Conservation (phyloP, 352 stramenopile genomes). For the Phytopythium oedochilum region DNA sequence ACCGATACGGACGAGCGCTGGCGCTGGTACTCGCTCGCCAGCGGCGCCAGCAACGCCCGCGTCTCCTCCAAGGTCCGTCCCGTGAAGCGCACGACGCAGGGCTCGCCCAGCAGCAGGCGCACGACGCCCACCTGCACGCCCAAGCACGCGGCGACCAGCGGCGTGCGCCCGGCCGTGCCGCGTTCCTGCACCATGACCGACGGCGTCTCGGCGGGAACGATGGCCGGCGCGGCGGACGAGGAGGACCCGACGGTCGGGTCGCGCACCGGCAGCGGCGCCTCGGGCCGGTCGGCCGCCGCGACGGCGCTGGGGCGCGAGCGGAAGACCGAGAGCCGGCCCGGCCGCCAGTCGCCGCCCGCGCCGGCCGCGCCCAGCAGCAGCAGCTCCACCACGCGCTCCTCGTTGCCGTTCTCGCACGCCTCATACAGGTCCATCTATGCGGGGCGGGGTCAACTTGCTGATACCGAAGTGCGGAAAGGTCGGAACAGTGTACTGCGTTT, state of each 20-base stretch:
- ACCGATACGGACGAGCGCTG: not conserved
- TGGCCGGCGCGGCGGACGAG: not conserved
- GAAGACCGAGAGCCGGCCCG: not conserved
- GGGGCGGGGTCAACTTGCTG: not conserved
- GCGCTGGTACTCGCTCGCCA: constrained; percentile 13
- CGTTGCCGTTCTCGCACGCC: constrained; percentile 79
- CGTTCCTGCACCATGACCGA: constrained; percentile 23
- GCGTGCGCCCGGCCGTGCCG: constrained; percentile 50
- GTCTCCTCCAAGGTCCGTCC: constrained; percentile 42
- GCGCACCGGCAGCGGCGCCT: not conserved
- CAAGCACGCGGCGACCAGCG: constrained; percentile 63
- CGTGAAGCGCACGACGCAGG: constrained; percentile 60
- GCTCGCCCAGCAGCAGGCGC: constrained; percentile 57
- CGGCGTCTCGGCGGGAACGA: constrained; percentile 6
- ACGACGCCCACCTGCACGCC: constrained; percentile 59
- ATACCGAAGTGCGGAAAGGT: constrained; percentile 1
- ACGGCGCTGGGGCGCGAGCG: not conserved
- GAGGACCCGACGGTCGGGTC: not conserved
- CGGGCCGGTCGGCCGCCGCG: not conserved
- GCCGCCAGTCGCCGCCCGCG: not conserved
- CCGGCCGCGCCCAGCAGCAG: constrained; percentile 38
- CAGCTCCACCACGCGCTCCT: constrained; percentile 76
- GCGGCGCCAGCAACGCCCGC: constrained; percentile 29
- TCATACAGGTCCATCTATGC: constrained; percentile 71
- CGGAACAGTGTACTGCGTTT: not conserved